A percentile compares a stretch with the other conserved stretches of the same genome.
Evolutionary conservation across 768 basidiomycete species (phyloP).

Genomic region (Xanthoconium stramineum): DNA sequence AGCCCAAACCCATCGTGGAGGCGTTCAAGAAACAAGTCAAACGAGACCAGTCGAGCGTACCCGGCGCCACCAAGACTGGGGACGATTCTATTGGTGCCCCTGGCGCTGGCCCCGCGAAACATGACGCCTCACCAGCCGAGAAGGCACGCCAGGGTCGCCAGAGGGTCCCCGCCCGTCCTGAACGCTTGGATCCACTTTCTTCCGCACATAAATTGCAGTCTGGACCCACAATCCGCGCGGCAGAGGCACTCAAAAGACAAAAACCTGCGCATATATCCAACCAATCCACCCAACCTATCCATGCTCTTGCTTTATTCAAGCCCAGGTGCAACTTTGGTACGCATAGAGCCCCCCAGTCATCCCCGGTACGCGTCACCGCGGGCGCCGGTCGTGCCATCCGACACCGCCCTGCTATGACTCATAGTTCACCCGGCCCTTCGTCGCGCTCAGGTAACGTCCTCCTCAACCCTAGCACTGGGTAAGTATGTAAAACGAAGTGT

Average conservation of each 20-base stretch:
- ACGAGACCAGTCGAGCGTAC: neutral
- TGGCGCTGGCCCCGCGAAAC: neutral
- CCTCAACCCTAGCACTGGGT: neutral
- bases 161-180: neutral
- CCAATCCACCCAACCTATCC: neutral
- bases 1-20: constrained; percentile 40
- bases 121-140: neutral
- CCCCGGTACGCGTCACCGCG: neutral
- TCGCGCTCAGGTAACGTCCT: constrained; percentile 16
- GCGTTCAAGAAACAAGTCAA: constrained; percentile 44
- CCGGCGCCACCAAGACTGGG: neutral
- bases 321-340: neutral
- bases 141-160: neutral
- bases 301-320: neutral
- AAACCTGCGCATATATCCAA: constrained; percentile 18
- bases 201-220: neutral
- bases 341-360: neutral
- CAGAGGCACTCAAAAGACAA: neutral
- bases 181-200: neutral
- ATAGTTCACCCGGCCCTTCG: constrained; percentile 10
- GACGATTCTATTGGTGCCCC: neutral
- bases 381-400: neutral
- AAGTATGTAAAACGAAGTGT: constrained; percentile 5
- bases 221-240: neutral
- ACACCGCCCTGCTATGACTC: neutral